A percentile compares a stretch with the other conserved stretches of the same genome.
Conservation (phyloP, 371 early-diverging fungal genomes). For the Nosema muscidifuracis region DNA sequence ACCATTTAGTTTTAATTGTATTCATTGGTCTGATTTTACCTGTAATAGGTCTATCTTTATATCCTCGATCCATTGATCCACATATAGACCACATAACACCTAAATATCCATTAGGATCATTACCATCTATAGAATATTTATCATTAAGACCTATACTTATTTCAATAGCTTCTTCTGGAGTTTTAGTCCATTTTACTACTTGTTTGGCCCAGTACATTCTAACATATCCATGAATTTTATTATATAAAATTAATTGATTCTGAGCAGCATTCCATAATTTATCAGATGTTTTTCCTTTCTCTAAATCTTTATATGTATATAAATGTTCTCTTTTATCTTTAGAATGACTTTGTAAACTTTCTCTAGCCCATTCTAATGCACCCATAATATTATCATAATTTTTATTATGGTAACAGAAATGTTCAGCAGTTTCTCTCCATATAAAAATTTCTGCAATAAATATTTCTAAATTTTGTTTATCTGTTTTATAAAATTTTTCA, state of each 20-base stretch:
- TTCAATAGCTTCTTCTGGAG: conserved; percentile 38
- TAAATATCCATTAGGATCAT: conserved; percentile 41
- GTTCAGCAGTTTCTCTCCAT: conserved; percentile 45
- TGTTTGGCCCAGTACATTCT: conserved; percentile 49
- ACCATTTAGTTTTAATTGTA: neutral
- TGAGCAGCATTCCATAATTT: conserved; percentile 43
- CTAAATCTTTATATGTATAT: conserved; percentile 19
- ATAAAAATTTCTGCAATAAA: conserved; percentile 42
- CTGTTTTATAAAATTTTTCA: conserved; percentile 6
- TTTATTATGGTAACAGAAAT: conserved; percentile 30
- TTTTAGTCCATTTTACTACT: conserved; percentile 30
- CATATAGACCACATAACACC: conserved; percentile 46
- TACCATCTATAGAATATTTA: conserved; percentile 44
- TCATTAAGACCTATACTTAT: conserved; percentile 28
- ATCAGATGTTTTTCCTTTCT: conserved; percentile 21
- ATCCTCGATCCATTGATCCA: conserved; percentile 42
- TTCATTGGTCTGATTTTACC: conserved; percentile 48
- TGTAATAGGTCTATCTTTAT: conserved; percentile 20
- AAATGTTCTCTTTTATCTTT: conserved; percentile 27
- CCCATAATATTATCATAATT: conserved; percentile 51
- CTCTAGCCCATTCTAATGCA: conserved; percentile 38
- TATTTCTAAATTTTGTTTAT: conserved; percentile 14
- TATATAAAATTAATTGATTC: conserved; percentile 15
- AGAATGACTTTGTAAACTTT: conserved; percentile 18
- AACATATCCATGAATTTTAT: conserved; percentile 47